A percentile compares a stretch with the other conserved stretches of the same genome.
Conservation (phyloP, 495 filamentous ascomycete genomes). For the Astrothelium macrocarpum region DNA sequence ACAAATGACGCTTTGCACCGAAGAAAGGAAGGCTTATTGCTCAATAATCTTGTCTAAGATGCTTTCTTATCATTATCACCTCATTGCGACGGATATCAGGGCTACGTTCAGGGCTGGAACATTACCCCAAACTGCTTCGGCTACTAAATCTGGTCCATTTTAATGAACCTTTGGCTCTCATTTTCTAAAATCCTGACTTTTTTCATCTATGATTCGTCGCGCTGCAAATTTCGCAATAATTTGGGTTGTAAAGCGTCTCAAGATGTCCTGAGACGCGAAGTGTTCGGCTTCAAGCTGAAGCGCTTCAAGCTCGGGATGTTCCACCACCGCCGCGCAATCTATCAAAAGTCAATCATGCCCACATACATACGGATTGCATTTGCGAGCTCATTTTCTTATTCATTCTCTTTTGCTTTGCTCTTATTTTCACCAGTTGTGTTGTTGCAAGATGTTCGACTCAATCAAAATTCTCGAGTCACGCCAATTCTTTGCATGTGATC, state of each 20-base stretch:
- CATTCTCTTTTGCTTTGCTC: neutral
- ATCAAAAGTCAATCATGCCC: neutral
- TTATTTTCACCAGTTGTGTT: neutral
- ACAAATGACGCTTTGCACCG: neutral
- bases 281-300: neutral
- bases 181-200: neutral
- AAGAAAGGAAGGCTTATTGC: neutral
- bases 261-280: neutral
- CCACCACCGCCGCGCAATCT: neutral
- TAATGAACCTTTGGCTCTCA: neutral
- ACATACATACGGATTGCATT: neutral
- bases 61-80: neutral
- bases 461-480: neutral
- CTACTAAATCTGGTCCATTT: neutral
- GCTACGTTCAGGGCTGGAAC: neutral
- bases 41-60: neutral
- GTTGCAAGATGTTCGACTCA: neutral
- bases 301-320: slow-evolving; percentile 3
- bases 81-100: neutral
- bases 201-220: neutral
- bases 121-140: neutral
- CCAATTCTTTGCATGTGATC: neutral
- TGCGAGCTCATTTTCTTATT: neutral
- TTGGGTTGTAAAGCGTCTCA: neutral
- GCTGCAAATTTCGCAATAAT: neutral